These are phyloP conservation scores for Pseudognaphalium luteoalbum DNA, from an alignment of 129 eudicot genomes.

Conservation along the genomic window DNA sequence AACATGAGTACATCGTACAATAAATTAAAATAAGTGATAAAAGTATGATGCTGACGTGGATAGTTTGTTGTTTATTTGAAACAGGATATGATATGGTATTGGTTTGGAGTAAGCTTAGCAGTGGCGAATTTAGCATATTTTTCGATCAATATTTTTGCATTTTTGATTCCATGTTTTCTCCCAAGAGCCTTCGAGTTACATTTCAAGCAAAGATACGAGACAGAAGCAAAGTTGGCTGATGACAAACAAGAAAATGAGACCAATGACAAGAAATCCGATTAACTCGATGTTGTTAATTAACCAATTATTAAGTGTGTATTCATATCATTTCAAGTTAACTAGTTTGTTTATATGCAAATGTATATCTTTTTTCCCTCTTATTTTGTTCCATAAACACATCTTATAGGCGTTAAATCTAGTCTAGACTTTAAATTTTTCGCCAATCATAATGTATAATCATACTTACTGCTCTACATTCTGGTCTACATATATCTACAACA, in stretches of 20 bases:
- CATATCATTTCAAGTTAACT: not conserved
- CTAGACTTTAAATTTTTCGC: too few relatives aligned
- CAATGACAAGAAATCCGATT: constrained; percentile 46
- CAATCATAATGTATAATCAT: too few relatives aligned
- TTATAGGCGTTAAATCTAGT: too few relatives aligned
- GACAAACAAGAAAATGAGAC: constrained; percentile 5
- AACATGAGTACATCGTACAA: not conserved
- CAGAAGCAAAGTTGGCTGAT: constrained; percentile 48
- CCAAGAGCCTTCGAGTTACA: constrained; percentile 84
- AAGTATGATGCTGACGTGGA: not conserved
- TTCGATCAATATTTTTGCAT: constrained; percentile 59
- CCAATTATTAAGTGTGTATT: not conserved
- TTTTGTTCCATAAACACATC: too few relatives aligned
- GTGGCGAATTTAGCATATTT: constrained; percentile 63
- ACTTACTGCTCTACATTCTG: too few relatives aligned
- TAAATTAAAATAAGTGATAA: not conserved
- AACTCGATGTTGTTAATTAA: not conserved
- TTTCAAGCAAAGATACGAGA: constrained; percentile 64
- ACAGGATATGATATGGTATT: constrained; percentile 78
- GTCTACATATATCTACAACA: too few relatives aligned
- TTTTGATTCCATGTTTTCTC: constrained; percentile 76
- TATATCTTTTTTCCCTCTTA: not conserved
- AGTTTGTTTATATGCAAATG: constrained; percentile 1
- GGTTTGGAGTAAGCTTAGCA: constrained; percentile 76
- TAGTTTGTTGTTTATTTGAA: constrained; percentile 4